Conservation (phyloP, 495 filamentous ascomycete species). For the Podospora sp. region DNA sequence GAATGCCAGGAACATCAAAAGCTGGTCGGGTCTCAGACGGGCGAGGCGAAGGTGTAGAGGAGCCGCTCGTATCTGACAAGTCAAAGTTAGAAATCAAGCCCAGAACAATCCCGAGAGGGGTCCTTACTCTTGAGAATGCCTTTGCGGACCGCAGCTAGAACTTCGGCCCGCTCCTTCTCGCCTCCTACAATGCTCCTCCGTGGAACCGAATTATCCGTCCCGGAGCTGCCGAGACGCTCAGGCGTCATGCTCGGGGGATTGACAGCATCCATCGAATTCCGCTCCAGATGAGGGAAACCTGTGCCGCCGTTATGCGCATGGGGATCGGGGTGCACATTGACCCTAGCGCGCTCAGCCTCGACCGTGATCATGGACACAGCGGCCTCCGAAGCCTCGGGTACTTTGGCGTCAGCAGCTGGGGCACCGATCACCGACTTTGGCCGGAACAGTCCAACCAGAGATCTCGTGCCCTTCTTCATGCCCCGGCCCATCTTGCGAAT, state of each 20-base stretch:
- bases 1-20: slow-evolving; percentile 56
- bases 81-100: neutral
- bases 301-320: slow-evolving; percentile 72
- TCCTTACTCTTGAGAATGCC: slow-evolving; percentile 90
- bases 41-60: slow-evolving; percentile 65
- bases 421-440: slow-evolving; percentile 89
- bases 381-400: slow-evolving; percentile 69
- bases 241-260: slow-evolving; percentile 43
- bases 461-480: slow-evolving; percentile 88
- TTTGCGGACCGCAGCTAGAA: slow-evolving; percentile 85
- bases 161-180: slow-evolving; percentile 87
- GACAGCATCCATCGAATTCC: slow-evolving; percentile 67
- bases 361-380: slow-evolving; percentile 93
- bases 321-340: slow-evolving; percentile 75
- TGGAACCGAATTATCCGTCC: slow-evolving; percentile 60
- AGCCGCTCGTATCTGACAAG: slow-evolving; percentile 51
- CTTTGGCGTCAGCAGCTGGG: slow-evolving; percentile 64
- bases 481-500: slow-evolving; percentile 99
- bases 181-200: slow-evolving; percentile 89
- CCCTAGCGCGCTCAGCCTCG: slow-evolving; percentile 85
- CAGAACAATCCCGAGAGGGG: neutral
- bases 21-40: slow-evolving; percentile 57
- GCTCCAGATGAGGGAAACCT: slow-evolving; percentile 86
- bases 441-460: slow-evolving; percentile 90
- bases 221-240: slow-evolving; percentile 56